phyloP scores from a whole-genome alignment of 163 green algal species.

The Chlorella variabilis region DNA sequence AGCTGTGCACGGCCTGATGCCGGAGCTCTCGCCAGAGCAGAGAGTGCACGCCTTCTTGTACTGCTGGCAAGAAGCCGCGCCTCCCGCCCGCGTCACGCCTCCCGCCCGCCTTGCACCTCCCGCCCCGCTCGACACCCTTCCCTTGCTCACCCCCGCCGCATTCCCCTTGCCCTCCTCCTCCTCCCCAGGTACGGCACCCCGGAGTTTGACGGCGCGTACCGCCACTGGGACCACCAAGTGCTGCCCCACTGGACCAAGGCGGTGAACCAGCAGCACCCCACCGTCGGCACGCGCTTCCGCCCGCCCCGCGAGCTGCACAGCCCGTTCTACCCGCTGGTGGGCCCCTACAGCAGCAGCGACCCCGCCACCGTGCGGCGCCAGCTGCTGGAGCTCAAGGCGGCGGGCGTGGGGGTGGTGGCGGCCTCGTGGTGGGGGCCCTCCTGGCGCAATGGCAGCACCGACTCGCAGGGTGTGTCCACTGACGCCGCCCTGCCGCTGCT shows the following conservation, averaged over 20 bases:
- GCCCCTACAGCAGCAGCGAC: not conserved
- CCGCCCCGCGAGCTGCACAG: not conserved
- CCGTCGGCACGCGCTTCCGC: constrained; percentile 9
- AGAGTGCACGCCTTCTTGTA: constrained; percentile 12
- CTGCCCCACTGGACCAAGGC: constrained; percentile 22
- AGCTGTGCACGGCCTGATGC: not conserved
- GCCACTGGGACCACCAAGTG: constrained; percentile 33
- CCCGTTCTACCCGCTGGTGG: constrained; percentile 2
- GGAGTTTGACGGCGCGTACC: not conserved
- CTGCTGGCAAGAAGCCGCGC: not conserved
- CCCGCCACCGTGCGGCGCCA: not conserved
- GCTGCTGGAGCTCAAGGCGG: not conserved
- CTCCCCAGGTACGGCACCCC: constrained; percentile 29
- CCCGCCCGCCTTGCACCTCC: no score
- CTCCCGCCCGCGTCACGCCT: no score
- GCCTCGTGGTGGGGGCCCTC: constrained; percentile 9
- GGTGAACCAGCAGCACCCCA: not conserved
- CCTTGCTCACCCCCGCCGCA: no score
- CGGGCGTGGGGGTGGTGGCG: constrained; percentile 3
- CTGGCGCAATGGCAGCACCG: constrained; percentile 9
- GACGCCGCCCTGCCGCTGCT: constrained; percentile 6
- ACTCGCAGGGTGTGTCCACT: constrained; percentile 16
- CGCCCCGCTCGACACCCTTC: no score
- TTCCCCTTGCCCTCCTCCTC: no score
- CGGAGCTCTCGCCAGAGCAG: not conserved